A percentile compares a stretch with the other conserved stretches of the same genome.
phyloP scores from a whole-genome alignment of 495 filamentous ascomycete species.

The Apodospora peruviana region DNA sequence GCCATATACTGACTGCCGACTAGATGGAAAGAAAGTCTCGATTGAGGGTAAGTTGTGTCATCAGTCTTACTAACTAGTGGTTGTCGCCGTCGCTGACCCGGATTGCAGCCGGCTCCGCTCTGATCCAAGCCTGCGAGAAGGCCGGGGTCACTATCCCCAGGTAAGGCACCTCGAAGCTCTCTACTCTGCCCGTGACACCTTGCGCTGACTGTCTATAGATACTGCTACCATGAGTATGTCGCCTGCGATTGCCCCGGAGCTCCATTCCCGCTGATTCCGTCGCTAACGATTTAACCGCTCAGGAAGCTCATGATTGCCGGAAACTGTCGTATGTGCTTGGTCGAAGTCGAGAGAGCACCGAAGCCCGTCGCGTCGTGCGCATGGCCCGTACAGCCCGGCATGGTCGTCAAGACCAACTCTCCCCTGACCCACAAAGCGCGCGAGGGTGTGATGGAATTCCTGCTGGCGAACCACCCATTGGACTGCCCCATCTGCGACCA shows the following conservation, averaged over 20 bases:
- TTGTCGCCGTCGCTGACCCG: constrained; percentile 13
- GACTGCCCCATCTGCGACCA: constrained; percentile 99
- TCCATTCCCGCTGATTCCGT: constrained; percentile 1
- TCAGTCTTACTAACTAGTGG: neutral
- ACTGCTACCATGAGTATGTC: constrained; percentile 94
- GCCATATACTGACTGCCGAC: constrained; percentile 25
- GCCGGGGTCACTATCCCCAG: constrained; percentile 86
- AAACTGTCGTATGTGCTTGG: constrained; percentile 99
- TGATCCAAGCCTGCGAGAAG: constrained; percentile 99
- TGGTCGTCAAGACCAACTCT: constrained; percentile 98
- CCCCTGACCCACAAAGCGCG: constrained; percentile 93
- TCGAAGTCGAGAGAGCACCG: constrained; percentile 91
- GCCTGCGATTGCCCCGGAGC: constrained; percentile 9
- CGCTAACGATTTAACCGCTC: constrained; percentile 29
- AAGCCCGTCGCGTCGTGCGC: constrained; percentile 98
- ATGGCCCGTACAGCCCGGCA: constrained; percentile 96
- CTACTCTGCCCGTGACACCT: constrained; percentile 2
- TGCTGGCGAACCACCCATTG: constrained; percentile 93
- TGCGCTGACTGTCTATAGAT: constrained; percentile 56
- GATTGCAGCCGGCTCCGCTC: constrained; percentile 71
- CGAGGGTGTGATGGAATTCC: constrained; percentile 98
- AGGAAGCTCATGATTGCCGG: constrained; percentile 97
- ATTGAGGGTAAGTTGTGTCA: constrained; percentile 67
- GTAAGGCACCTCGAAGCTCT: constrained; percentile 33
- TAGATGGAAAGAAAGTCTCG: constrained; percentile 92